Conservation (phyloP, 2,329 filamentous ascomycete genomes). For the Knufia fluminis region DNA sequence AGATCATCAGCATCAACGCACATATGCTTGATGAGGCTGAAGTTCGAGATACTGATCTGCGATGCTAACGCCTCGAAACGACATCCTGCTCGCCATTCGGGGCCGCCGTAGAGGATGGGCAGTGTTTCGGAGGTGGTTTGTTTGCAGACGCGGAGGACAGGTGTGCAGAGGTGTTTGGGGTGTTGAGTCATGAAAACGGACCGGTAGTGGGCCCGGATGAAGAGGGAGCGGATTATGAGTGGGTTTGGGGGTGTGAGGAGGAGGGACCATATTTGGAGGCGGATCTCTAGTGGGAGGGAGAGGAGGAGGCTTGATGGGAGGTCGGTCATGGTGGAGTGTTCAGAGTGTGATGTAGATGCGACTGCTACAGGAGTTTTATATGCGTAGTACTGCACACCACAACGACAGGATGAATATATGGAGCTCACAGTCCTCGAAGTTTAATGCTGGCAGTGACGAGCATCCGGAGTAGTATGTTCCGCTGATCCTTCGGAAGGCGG, state of each 20-base stretch:
- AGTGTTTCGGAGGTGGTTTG: slow-evolving; percentile 5
- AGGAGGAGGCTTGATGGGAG: not conserved
- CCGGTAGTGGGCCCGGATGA: slow-evolving; percentile 4
- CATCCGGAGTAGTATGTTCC: not conserved
- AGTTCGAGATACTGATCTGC: slow-evolving; percentile 6
- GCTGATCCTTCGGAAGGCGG: not conserved
- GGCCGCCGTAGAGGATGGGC: slow-evolving; percentile 4
- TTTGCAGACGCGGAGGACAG: slow-evolving; percentile 2
- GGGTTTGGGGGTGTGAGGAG: not conserved
- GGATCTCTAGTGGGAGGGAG: not conserved
- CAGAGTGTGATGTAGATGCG: too few relatives aligned
- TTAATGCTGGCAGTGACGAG: too few relatives aligned
- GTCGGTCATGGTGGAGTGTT: too few relatives aligned
- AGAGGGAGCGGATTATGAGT: slow-evolving; percentile 5
- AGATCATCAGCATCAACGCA: slow-evolving; percentile 1
- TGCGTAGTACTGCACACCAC: too few relatives aligned
- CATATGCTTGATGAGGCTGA: slow-evolving; percentile 6
- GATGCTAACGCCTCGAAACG: not conserved
- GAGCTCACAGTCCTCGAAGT: too few relatives aligned
- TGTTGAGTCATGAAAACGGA: slow-evolving; percentile 9
- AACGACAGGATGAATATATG: too few relatives aligned
- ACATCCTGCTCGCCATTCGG: not conserved
- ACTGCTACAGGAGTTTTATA: too few relatives aligned
- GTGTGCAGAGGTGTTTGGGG: not conserved
- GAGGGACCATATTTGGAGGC: slow-evolving; percentile 4